Evolutionary conservation across 2,329 filamentous ascomycete species (phyloP), one percentile per base, ranked within the genome.

Genomic region (Cladosporium sp.): DNA sequence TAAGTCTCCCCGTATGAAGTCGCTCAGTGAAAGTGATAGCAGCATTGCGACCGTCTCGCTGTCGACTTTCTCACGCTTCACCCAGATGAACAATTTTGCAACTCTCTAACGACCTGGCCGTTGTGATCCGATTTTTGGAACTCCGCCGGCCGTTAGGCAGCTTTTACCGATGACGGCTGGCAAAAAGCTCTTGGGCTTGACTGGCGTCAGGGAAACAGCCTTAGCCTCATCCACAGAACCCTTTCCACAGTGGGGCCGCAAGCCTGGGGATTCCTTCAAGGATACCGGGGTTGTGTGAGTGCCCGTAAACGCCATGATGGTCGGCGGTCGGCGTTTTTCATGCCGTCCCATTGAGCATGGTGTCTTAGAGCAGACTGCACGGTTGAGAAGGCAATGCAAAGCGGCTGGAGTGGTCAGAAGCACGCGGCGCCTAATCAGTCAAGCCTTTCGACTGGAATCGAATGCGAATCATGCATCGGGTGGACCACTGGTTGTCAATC

Each of bases 251-350:
- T 35, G 45, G 45, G 45, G 45, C 45, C 45, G 45, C 45, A 19
- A 20, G 43, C 38, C 38, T 40, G 45, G 41, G 45, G 45, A 48
- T 40, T 27, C 45, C 45, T 48, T 48, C 45, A 40, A 48, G 36
- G 36, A 48, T 48, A 27, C 45, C 45, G 45, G 45, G 43, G 45
- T 38, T 33, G 45, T 48, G 29, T 15, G 38, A 38, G 38, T 32
- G 33, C 25, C 45, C 36, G 45, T 40, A n/a, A 40, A 47, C 20
- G 45, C 36, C 27, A 39, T 33, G 20, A 22, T 30, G 25, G n/a
- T 48, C 45, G 45, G 36, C 25, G 45, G 45, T 48, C 45, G 45
- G 45, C 36, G 45, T 25, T 48, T 40, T n/a, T 33, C 36, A 20
- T 27, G 18, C 45, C 45, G 45, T 48, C 30, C 32, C 22, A 27